Evolutionary conservation across 345 rosid genomes (phyloP).

Genomic region (Passiflora organensis): DNA sequence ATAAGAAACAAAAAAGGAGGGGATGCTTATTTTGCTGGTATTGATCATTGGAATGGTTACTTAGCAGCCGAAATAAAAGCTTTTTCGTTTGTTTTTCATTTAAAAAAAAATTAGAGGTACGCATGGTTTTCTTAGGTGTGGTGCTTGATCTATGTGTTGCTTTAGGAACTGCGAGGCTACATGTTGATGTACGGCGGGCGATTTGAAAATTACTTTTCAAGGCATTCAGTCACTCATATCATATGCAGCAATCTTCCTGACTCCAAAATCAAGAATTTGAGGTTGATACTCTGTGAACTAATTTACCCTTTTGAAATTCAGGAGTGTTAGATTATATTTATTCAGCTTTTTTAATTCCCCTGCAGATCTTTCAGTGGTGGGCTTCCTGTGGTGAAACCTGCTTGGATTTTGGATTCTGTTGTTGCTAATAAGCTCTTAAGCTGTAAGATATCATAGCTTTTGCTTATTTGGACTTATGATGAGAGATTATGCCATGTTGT

Average conservation of each 20-base stretch:
- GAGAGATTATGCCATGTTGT: not conserved
- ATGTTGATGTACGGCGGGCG: constrained; percentile 77
- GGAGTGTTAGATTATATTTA: not conserved
- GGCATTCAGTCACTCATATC: constrained; percentile 75
- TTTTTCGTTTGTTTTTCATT: not conserved
- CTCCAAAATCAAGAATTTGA: constrained; percentile 76
- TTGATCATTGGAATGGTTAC: too few relatives aligned
- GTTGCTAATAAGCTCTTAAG: constrained; percentile 67
- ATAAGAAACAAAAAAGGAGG: too few relatives aligned
- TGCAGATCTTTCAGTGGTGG: constrained; percentile 90
- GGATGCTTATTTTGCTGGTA: too few relatives aligned
- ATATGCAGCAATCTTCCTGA: constrained; percentile 89
- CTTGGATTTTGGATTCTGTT: constrained; percentile 77
- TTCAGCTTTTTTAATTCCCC: constrained; percentile 9
- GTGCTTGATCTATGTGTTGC: constrained; percentile 3
- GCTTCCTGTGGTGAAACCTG: constrained; percentile 88
- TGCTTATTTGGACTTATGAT: not conserved
- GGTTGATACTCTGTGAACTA: constrained; percentile 33
- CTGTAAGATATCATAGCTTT: constrained; percentile 53
- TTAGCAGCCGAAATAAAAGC: too few relatives aligned
- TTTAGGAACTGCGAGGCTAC: constrained; percentile 66
- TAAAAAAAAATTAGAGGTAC: not conserved
- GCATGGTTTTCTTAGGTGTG: not conserved
- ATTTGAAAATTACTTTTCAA: constrained; percentile 81
- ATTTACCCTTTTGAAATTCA: not conserved